phyloP scores from a whole-genome alignment of 306 rosid species.

The Purshia tridentata region DNA sequence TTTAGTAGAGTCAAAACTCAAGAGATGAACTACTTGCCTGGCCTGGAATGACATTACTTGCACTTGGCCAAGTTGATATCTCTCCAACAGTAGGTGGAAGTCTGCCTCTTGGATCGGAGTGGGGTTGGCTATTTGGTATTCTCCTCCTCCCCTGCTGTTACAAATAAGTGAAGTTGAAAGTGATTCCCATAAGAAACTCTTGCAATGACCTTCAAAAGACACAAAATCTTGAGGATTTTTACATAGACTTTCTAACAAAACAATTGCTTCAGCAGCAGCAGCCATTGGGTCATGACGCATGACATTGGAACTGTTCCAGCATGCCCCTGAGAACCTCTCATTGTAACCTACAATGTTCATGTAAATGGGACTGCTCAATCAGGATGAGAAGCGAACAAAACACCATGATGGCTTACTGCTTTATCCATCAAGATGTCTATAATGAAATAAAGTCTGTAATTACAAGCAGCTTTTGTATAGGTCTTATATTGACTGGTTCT shows the following conservation, averaged over 20 bases:
- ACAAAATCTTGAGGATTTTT: constrained; percentile 69
- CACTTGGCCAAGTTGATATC: constrained; percentile 98
- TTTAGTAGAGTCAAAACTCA: constrained; percentile 15
- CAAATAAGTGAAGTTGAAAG: constrained; percentile 91
- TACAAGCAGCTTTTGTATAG: background rate
- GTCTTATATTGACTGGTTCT: background rate
- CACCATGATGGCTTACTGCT: too few relatives aligned
- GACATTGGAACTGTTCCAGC: constrained; percentile 98
- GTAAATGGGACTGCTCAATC: constrained; percentile 9
- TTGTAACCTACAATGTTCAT: constrained; percentile 61
- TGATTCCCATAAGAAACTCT: constrained; percentile 50
- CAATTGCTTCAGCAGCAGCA: constrained; percentile 84
- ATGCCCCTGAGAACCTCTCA: constrained; percentile 92
- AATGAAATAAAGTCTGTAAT: background rate
- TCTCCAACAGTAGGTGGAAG: constrained; percentile 98
- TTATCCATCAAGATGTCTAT: background rate
- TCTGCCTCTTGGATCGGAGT: too few relatives aligned
- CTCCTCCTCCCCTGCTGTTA: too few relatives aligned
- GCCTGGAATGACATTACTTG: constrained; percentile 98
- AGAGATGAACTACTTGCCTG: constrained; percentile 66
- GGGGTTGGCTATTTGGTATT: too few relatives aligned
- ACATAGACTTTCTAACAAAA: constrained; percentile 70
- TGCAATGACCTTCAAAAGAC: constrained; percentile 68
- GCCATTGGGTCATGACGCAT: constrained; percentile 94
- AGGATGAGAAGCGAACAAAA: background rate